A percentile compares a stretch with the other conserved stretches of the same genome.
Conservation (phyloP, 805 yeast genomes). For the Peterozyma toletana region DNA sequence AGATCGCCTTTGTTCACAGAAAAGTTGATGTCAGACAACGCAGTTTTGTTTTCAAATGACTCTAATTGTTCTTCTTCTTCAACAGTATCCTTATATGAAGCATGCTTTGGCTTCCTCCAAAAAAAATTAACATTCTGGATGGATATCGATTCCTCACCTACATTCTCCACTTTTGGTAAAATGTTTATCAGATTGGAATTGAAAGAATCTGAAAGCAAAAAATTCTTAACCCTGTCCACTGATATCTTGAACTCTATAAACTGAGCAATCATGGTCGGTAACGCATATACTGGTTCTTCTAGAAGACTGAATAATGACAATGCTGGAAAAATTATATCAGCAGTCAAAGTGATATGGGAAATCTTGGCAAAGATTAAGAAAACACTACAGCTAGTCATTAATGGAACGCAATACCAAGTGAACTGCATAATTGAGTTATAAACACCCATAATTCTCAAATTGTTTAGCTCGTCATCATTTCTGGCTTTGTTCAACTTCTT, state of each 20-base stretch:
- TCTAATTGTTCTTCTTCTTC: neutral
- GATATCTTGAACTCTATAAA: slow-evolving; percentile 45
- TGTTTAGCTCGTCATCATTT: slow-evolving; percentile 47
- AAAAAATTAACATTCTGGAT: slow-evolving; percentile 45
- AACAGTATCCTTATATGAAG: neutral
- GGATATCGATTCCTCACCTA: slow-evolving; percentile 23
- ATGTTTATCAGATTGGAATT: slow-evolving; percentile 21
- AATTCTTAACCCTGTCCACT: slow-evolving; percentile 35
- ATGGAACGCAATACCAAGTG: slow-evolving; percentile 47
- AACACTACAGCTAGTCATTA: slow-evolving; percentile 41
- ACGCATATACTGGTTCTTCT: slow-evolving; percentile 36
- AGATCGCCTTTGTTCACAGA: slow-evolving; percentile 42
- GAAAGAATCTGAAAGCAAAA: slow-evolving; percentile 29
- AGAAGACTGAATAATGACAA: slow-evolving; percentile 40
- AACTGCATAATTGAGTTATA: slow-evolving; percentile 26
- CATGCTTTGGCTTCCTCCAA: slow-evolving; percentile 27
- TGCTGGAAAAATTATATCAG: slow-evolving; percentile 52
- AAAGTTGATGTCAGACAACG: slow-evolving; percentile 42
- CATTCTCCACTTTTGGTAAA: slow-evolving; percentile 13
- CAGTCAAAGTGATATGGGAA: slow-evolving; percentile 35
- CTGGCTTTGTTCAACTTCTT: slow-evolving; percentile 42
- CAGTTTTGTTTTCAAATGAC: slow-evolving; percentile 19
- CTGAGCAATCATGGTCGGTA: slow-evolving; percentile 39
- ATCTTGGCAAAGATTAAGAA: slow-evolving; percentile 35
- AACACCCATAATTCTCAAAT: slow-evolving; percentile 31